Percentiles rank a stretch among this genome's conserved stretches.
Conservation (phyloP, 129 eudicot genomes). For the Chrysanthemum makinoi region DNA sequence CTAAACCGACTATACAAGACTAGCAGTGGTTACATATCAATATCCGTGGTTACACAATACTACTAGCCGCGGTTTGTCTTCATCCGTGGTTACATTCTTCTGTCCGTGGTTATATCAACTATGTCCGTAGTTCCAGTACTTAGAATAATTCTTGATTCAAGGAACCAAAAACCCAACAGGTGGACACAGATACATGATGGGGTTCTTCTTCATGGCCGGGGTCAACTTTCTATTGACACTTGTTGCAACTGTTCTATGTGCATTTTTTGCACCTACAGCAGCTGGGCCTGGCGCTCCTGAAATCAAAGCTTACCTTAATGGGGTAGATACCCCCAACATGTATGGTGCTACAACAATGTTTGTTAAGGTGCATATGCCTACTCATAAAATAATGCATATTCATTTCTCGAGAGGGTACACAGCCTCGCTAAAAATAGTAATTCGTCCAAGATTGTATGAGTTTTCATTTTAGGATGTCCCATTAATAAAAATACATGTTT, state of each 20-base stretch:
- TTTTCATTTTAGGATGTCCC: background rate
- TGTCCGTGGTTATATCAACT: no score
- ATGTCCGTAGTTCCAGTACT: no score
- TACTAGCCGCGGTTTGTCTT: no score
- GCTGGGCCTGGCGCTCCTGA: constrained; percentile 98
- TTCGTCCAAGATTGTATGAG: no score
- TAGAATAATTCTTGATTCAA: no score
- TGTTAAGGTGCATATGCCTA: constrained; percentile 57
- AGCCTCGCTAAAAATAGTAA: background rate
- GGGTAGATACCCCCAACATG: constrained; percentile 88
- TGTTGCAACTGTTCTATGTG: constrained; percentile 61
- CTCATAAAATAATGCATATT: background rate
- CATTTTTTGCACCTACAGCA: constrained; percentile 83
- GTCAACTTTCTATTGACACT: constrained; percentile 62
- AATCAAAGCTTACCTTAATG: constrained; percentile 90
- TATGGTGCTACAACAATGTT: constrained; percentile 75
- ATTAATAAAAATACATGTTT: background rate
- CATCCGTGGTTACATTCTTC: no score
- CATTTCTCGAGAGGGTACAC: background rate
- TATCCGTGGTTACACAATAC: no score
- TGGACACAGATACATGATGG: constrained; percentile 75
- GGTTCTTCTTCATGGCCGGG: constrained; percentile 53
- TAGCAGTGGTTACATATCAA: no score
- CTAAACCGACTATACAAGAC: no score
- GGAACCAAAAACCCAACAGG: no score